Evolutionary conservation across 2,329 filamentous ascomycete species (phyloP), one percentile per base, ranked within the genome.

Genomic region (Zasmidium angulare): DNA sequence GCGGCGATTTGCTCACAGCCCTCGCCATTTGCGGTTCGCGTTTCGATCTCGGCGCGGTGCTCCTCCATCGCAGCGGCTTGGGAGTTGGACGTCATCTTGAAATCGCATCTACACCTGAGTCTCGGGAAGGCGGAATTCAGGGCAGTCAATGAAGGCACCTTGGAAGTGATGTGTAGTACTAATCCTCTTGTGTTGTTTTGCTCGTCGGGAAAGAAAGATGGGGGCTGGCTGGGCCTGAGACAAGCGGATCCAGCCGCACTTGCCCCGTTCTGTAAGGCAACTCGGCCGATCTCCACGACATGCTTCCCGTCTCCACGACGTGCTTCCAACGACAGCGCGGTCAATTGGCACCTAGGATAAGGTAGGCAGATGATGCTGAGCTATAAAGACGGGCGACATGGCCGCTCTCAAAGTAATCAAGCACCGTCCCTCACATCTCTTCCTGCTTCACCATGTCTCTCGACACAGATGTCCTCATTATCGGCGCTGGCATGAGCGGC

Each of bases 401-500:
- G n/a, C 36, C 4, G 36, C 36, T 43, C 36, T 17, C 36, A 43
- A 26, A 29, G 49, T n/a, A n/a, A n/a, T 26, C 11, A 14, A 50
- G 21, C 29, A 50, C 24, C 22, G 17, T 50, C 11, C 26, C 26
- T 29, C 26, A 29, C 11, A 29, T 29, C 26, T 29, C 26, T 11
- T 29, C 11, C 20, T 26, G 9, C 3, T 12, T 23, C 24, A 63
- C 53, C 53, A 55, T 76, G 71, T 70, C 71, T 29, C 68, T 75
- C 53, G 76, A 79, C 62, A 77, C 74, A 2, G 78, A 81, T 64
- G 75, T 81, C 56, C 72, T 81, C 24, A 79, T 82, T 48, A 79
- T 81, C 43, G 80, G 79, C n/a, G 79, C 78, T n/a, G 79, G 79
- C 61, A 75, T 77, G 71, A 77, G 75, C 29, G 79, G 79, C 29